Conservation (phyloP, 2,329 filamentous ascomycete species). For the Bipolaris oryzae region DNA sequence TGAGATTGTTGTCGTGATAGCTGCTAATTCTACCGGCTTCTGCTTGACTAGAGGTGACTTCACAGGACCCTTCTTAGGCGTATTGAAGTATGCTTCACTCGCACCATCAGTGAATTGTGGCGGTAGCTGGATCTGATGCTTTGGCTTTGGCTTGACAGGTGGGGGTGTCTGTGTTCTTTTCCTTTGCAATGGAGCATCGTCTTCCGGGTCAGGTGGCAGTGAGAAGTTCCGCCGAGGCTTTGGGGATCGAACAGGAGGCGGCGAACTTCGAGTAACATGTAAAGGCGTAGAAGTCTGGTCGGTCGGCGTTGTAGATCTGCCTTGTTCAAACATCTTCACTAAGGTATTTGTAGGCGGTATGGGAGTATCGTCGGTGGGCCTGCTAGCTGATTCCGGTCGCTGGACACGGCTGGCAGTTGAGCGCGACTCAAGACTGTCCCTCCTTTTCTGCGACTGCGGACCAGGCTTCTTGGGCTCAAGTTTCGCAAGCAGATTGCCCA, state of each 20-base stretch:
- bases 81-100: constrained; percentile 22
- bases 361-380: constrained; percentile 60
- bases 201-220: constrained; percentile 36
- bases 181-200: constrained; percentile 24
- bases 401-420: constrained; percentile 17
- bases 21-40: constrained; percentile 32
- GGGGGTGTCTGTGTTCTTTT: constrained; percentile 33
- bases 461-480: constrained; percentile 32
- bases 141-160: constrained; percentile 41
- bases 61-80: constrained; percentile 29
- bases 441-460: constrained; percentile 23
- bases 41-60: constrained; percentile 34
- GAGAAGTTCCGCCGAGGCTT: constrained; percentile 49
- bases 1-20: constrained; percentile 26
- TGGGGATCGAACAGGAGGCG: constrained; percentile 49
- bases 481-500: constrained; percentile 41
- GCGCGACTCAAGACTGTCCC: constrained; percentile 24
- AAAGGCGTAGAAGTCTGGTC: constrained; percentile 23
- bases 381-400: constrained; percentile 18
- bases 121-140: constrained; percentile 25
- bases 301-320: constrained; percentile 33
- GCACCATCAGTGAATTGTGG: constrained; percentile 24
- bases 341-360: constrained; percentile 68
- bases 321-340: constrained; percentile 72
- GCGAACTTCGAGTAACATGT: constrained; percentile 29